phyloP scores from a whole-genome alignment of 352 stramenopile genomes.

The Blastocystis sp. region DNA sequence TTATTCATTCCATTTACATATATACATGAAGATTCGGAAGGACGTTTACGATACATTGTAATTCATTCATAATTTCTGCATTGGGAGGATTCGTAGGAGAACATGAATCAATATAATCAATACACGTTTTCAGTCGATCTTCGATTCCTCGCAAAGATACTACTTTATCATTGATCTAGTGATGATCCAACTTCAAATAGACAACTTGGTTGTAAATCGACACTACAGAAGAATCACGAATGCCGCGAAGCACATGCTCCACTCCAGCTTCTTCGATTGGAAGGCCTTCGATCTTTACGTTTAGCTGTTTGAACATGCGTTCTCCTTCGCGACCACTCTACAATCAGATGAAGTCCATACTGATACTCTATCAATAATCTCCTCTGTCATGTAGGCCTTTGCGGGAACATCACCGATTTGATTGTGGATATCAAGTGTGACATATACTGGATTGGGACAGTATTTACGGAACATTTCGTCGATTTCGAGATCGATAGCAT shows the following conservation, averaged over 20 bases:
- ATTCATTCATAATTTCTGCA: constrained; percentile 53
- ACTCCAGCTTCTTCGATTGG: constrained; percentile 65
- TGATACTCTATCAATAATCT: constrained; percentile 48
- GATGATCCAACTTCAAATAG: not conserved
- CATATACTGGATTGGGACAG: constrained; percentile 51
- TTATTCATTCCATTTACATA: not conserved
- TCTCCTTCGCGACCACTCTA: constrained; percentile 59
- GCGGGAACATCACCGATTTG: constrained; percentile 54
- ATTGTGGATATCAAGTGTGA: constrained; percentile 67
- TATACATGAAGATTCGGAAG: constrained; percentile 60
- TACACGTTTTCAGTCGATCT: constrained; percentile 47
- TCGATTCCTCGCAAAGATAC: constrained; percentile 55
- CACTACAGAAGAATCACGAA: constrained; percentile 43
- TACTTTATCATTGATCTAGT: constrained; percentile 65
- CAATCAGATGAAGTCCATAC: not conserved
- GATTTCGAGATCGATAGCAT: constrained; percentile 66
- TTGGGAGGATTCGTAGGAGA: constrained; percentile 13
- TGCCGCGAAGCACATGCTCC: constrained; percentile 49
- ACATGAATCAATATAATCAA: constrained; percentile 57
- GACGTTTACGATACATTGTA: constrained; percentile 33
- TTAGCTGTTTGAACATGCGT: constrained; percentile 59
- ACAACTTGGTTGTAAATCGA: constrained; percentile 62
- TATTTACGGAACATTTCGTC: constrained; percentile 67
- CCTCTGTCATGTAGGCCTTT: constrained; percentile 65
- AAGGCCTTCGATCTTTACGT: constrained; percentile 63